Percentiles rank a stretch among this genome's conserved stretches.
phyloP scores from a whole-genome alignment of 2,329 filamentous ascomycete species.

The Neofusicoccum cordaticola region DNA sequence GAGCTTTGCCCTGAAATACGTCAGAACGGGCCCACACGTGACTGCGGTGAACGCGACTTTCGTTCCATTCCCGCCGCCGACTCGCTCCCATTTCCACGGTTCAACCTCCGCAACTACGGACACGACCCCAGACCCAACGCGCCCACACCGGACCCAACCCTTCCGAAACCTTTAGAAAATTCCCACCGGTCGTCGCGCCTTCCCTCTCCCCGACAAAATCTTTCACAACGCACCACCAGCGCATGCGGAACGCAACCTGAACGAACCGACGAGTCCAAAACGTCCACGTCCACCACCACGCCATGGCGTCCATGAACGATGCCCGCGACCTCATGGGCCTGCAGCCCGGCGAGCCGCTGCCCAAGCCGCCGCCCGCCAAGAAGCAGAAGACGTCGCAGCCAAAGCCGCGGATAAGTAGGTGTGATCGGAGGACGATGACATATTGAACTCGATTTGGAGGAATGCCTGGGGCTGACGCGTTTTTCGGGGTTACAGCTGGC shows the following conservation, averaged over 20 bases:
- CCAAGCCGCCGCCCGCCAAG: slow-evolving; percentile 15
- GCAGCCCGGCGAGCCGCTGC: slow-evolving; percentile 10
- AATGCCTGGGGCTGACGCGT: neutral
- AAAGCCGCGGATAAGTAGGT: slow-evolving; percentile 10
- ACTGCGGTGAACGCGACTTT: too few species aligned
- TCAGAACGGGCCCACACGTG: too few species aligned
- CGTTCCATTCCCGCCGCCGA: too few species aligned
- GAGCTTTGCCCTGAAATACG: too few species aligned
- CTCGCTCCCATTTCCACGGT: too few species aligned
- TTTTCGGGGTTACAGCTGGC: slow-evolving; percentile 28
- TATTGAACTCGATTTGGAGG: too few species aligned
- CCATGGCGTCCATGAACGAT: slow-evolving; percentile 23
- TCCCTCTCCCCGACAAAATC: too few species aligned
- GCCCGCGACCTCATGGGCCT: slow-evolving; percentile 23
- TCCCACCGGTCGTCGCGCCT: too few species aligned
- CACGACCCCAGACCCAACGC: neutral
- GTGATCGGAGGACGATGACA: too few species aligned
- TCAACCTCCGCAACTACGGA: too few species aligned
- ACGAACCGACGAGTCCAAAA: neutral
- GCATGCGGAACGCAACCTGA: neutral
- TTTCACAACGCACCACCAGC: neutral
- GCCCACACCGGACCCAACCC: neutral
- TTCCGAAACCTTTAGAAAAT: too few species aligned
- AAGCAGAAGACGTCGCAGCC: slow-evolving; percentile 16
- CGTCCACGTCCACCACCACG: neutral